Conservation (phyloP, 148 eudicot species). For the Polygonum aviculare region DNA sequence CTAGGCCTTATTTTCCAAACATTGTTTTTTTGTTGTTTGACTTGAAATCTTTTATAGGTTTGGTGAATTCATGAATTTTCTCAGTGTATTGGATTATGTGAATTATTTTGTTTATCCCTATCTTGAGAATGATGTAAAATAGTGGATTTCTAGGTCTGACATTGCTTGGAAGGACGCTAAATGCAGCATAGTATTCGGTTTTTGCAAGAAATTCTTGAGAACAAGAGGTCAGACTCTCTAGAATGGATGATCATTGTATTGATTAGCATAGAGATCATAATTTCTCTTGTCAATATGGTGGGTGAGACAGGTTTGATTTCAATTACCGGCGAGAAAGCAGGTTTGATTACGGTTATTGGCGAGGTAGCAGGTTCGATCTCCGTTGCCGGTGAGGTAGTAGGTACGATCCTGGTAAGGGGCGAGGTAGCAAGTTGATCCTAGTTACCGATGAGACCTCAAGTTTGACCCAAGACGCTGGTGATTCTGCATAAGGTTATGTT, state of each 20-base stretch:
- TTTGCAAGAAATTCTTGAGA: conserved; percentile 89
- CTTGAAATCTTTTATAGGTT: not conserved
- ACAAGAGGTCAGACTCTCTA: conserved; percentile 83
- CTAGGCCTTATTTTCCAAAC: not conserved
- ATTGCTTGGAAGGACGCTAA: too few species aligned
- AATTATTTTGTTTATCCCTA: not conserved
- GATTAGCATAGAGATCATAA: conserved; percentile 75
- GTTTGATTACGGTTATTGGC: not conserved
- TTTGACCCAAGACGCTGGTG: too few species aligned
- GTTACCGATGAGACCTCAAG: too few species aligned
- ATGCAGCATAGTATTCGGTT: conserved; percentile 85
- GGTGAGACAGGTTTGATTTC: too few species aligned
- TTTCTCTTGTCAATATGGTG: conserved; percentile 79
- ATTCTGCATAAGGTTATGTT: not conserved
- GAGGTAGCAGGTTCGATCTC: too few species aligned
- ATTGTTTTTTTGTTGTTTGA: not conserved
- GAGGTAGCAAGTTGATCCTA: too few species aligned
- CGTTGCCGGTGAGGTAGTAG: too few species aligned
- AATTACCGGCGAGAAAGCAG: too few species aligned
- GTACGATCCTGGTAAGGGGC: too few species aligned
- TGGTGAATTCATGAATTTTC: too few species aligned
- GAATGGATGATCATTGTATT: conserved; percentile 89
- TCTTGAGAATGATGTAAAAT: not conserved
- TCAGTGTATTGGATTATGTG: not conserved
- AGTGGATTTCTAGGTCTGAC: conserved; percentile 50